These are phyloP conservation scores for Coemansia sp. DNA, from an alignment of 192 early-diverging fungal genomes.

Conservation along the genomic window DNA sequence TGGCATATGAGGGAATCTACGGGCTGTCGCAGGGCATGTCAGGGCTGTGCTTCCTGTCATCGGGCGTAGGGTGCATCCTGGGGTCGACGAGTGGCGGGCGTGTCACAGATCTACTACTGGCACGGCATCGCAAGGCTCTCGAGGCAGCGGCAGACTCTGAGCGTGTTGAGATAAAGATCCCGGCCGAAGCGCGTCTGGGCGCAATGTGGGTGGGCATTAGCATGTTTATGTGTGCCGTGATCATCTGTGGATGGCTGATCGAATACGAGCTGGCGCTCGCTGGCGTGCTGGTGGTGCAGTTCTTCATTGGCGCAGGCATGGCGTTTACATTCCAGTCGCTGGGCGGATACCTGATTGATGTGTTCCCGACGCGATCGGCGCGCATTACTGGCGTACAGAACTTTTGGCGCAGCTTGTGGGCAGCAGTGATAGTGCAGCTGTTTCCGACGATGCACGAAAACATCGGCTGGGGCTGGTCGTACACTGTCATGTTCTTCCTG, in stretches of 20 bases:
- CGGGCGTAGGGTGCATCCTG: slow-evolving; percentile 49
- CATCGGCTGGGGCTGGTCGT: slow-evolving; percentile 54
- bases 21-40: slow-evolving; percentile 40
- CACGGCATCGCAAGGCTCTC: slow-evolving; percentile 1
- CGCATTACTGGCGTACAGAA: slow-evolving; percentile 53
- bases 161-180: not conserved
- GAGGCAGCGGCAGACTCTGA: not conserved
- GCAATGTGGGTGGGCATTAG: slow-evolving; percentile 35
- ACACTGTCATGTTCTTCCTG: slow-evolving; percentile 40
- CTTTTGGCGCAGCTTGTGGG: slow-evolving; percentile 54
- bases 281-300: slow-evolving; percentile 38
- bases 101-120: slow-evolving; percentile 39
- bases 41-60: slow-evolving; percentile 54
- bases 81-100: slow-evolving; percentile 51
- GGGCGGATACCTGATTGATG: slow-evolving; percentile 50
- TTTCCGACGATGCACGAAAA: slow-evolving; percentile 43
- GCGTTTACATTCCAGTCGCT: slow-evolving; percentile 43
- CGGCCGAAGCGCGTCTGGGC: slow-evolving; percentile 42
- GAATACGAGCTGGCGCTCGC: slow-evolving; percentile 28
- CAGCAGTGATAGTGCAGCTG: slow-evolving; percentile 44
- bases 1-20: slow-evolving; percentile 50
- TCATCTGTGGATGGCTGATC: slow-evolving; percentile 46
- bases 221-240: slow-evolving; percentile 28
- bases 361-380: slow-evolving; percentile 47
- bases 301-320: slow-evolving; percentile 50